A percentile compares a stretch with the other conserved stretches of the same genome.
Conservation (phyloP, 352 stramenopile genomes). For the Elongisporangium prolatum region DNA sequence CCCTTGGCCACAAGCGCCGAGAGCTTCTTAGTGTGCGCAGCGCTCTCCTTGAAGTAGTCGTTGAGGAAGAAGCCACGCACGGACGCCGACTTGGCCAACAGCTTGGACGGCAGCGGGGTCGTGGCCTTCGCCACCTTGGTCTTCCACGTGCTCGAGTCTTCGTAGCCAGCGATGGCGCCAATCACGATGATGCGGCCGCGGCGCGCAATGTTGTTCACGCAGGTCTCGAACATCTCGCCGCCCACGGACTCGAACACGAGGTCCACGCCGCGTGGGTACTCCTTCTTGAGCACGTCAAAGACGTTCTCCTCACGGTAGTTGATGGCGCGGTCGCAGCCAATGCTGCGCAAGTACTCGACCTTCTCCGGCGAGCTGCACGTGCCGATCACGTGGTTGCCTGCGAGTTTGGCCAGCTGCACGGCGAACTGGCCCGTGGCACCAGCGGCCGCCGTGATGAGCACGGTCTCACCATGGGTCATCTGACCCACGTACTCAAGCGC, state of each 20-base stretch:
- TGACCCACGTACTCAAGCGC: conserved; percentile 36
- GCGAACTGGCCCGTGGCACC: conserved; percentile 68
- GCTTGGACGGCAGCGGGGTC: conserved; percentile 29
- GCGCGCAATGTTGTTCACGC: conserved; percentile 24
- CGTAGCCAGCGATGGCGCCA: conserved; percentile 35
- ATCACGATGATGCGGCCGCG: conserved; percentile 40
- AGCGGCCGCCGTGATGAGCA: conserved; percentile 36
- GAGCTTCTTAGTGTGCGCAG: conserved; percentile 37
- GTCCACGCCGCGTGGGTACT: conserved; percentile 38
- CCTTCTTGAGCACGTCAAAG: conserved; percentile 37
- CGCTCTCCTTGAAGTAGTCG: conserved; percentile 34
- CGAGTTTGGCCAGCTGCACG: conserved; percentile 66
- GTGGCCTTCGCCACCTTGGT: conserved; percentile 18
- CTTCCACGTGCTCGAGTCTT: conserved; percentile 48
- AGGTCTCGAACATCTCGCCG: conserved; percentile 35
- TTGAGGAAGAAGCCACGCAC: conserved; percentile 47
- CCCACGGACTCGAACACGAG: conserved; percentile 44
- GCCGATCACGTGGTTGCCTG: conserved; percentile 63
- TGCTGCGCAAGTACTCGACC: conserved; percentile 52
- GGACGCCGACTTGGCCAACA: conserved; percentile 35
- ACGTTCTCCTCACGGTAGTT: conserved; percentile 71
- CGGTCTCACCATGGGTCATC: conserved; percentile 36
- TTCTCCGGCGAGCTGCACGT: conserved; percentile 75
- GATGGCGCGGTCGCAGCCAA: conserved; percentile 59
- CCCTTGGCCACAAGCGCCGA: conserved; percentile 33